These are phyloP conservation scores for Nelumbo lutea DNA, from an alignment of 164 flowering plant species.

Conservation along the genomic window DNA sequence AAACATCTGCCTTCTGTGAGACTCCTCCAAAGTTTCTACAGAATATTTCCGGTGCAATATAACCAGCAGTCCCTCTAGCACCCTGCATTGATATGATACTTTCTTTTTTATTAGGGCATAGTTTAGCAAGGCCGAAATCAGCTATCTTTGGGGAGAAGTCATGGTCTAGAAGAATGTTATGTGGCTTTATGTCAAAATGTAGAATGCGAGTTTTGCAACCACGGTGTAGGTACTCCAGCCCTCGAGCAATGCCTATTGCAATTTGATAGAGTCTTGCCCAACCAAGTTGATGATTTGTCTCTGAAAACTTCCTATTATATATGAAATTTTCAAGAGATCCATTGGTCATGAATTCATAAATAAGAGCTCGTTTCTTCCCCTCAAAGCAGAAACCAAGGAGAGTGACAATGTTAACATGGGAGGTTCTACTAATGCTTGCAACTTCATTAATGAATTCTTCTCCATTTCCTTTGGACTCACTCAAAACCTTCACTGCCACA, in stretches of 20 bases:
- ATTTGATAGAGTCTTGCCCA: constrained; percentile 29
- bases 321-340: constrained; percentile 21
- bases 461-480: not conserved
- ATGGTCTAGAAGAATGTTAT: constrained; percentile 35
- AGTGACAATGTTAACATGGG: constrained; percentile 19
- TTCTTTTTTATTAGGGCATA: constrained; percentile 19
- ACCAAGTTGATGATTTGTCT: constrained; percentile 7
- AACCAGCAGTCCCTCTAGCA: constrained; percentile 41
- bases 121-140: constrained; percentile 39
- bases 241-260: constrained; percentile 37
- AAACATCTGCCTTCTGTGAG: constrained; percentile 47
- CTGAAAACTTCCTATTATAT: not conserved
- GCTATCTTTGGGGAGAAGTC: constrained; percentile 38
- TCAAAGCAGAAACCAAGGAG: constrained; percentile 22
- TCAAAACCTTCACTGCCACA: not conserved
- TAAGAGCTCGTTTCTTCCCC: constrained; percentile 19
- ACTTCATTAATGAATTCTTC: constrained; percentile 23
- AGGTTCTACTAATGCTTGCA: constrained; percentile 23
- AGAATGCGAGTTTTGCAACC: constrained; percentile 39
- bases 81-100: constrained; percentile 30
- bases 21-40: constrained; percentile 31
- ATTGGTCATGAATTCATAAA: constrained; percentile 27
- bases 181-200: constrained; percentile 49
- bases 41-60: constrained; percentile 44
- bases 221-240: constrained; percentile 41